Evolutionary conservation across 371 early-diverging fungal species (phyloP), one percentile per base, ranked within the genome.

Genomic region (Circinella minor): DNA sequence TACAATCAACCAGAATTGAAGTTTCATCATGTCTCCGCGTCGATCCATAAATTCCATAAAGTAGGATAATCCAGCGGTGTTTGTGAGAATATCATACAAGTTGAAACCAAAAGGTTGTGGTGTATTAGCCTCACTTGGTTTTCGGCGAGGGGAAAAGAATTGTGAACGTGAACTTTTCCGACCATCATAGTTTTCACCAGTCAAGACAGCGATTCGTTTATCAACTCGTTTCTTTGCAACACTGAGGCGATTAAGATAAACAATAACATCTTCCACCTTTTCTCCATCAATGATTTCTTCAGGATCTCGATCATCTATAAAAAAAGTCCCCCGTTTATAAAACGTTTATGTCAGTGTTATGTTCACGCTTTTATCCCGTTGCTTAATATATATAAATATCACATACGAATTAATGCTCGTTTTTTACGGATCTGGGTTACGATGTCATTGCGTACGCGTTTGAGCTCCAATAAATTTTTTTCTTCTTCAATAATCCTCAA

Each of bases 1-100:
- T 13, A 93, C 88, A 55, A 87, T 83, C 15, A 94, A 71, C 92
- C 92, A 95, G 67, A 92, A 94, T 70, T 93, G 92, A 1, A 94
- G 84, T 34, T 88, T 81, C 34, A 87, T 75, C 81, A 89, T 84
- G 63, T 83, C 85, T 2, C 89, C 90, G 17, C 85, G 82, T 38
- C 87, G 86, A 70, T 94, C 94, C 90, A 93, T 89, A 71, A 89
- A 93, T 77, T 94, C 95, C 82, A 90, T 91, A 77, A 94, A 93
- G 48, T 90, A 93, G 0, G 92, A 90, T 9, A 94, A 71, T 0
- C 92, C 89, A 0, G 88, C 71, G 0, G 91, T 86, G 65, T 92
- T 91, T 6, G 86, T 85, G 27, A 93, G 75, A 36, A 91, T 87
- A 43, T 90, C 90, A 14, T 74, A 66, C 13, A 84, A 61, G 37